A percentile compares a stretch with the other conserved stretches of the same genome.
phyloP scores from a whole-genome alignment of 257 asterid species.

The Solanum lycopersicoides region DNA sequence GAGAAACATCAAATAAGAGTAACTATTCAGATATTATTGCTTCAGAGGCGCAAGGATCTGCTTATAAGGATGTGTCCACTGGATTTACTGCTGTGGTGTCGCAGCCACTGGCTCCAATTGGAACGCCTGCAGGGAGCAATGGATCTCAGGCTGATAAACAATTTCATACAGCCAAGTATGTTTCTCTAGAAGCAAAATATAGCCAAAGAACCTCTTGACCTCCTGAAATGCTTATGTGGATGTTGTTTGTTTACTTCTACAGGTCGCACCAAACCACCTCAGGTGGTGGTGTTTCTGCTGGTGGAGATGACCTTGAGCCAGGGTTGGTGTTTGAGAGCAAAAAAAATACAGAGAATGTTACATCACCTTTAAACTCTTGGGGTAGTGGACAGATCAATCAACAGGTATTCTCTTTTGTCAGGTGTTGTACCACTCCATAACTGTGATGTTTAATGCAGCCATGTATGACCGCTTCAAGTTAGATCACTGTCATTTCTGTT shows the following conservation, averaged over 20 bases:
- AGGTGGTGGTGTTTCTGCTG: conserved; percentile 27
- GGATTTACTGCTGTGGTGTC: conserved; percentile 24
- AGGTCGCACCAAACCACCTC: conserved; percentile 46
- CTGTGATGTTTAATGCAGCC: not conserved
- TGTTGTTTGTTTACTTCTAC: conserved; percentile 8
- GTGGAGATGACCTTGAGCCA: conserved; percentile 33
- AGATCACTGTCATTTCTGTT: not conserved
- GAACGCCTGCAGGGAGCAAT: conserved; percentile 48
- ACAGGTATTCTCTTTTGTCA: conserved; percentile 20
- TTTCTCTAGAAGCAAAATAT: not conserved
- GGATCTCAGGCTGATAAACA: conserved; percentile 32
- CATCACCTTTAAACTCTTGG: conserved; percentile 34
- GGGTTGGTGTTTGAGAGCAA: conserved; percentile 46
- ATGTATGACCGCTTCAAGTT: not conserved
- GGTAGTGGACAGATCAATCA: conserved; percentile 27
- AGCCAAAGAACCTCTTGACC: not conserved
- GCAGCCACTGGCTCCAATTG: conserved; percentile 58
- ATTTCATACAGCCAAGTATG: conserved; percentile 38
- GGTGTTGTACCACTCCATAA: not conserved
- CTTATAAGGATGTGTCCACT: conserved; percentile 31
- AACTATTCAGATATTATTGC: conserved; percentile 25
- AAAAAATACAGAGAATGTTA: conserved; percentile 28
- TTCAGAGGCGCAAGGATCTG: conserved; percentile 33
- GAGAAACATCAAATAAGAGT: conserved; percentile 24
- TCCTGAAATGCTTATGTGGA: conserved; percentile 2